Evolutionary conservation across 2,329 filamentous ascomycete species (phyloP), one percentile per base, ranked within the genome.

Genomic region (Incumbomyces delicatus): DNA sequence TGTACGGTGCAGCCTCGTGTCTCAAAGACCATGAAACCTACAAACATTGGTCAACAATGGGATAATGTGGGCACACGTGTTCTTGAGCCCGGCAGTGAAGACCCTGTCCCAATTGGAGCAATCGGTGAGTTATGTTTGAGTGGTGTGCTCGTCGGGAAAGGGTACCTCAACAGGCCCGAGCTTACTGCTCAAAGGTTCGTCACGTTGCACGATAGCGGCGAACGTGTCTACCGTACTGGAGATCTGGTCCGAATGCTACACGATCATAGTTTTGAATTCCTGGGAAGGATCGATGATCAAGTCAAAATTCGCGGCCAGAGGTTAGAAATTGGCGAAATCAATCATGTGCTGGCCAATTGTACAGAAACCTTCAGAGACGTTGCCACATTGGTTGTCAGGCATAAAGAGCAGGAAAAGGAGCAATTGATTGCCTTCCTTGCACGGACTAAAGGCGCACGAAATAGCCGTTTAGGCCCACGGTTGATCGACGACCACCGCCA

Each of bases 311-410:
- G 90, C 10, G 89, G 89, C 0, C 89, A 95, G 61, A 75, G 89
- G 12, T 74, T 96, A 1, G 90, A 96, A 59, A 83, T 94, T 50
- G 85, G 83, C 1, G 89, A 96, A 66, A 94, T 95, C 63, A 92
- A 94, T 56, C 81, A 89, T 41, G 78, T 84, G 7, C 87, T 95
- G 56, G 80, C 79, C 39, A 70, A 75, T 16, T 76, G 76, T 0
- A 72, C 78, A 0, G 52, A 63, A 0, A 67, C 67, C 1, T 66
- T 92, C 7, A 69, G 75, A 12, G 86, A 94, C 55, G 80, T 86
- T 0, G 80, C 80, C 2, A 94, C 88, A 0, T 67, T 94, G 12
- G 85, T 95, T 1, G 65, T 83, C 2, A 84, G 82, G 48, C 83
- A 87, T 57, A 72, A 69, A 0, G 77, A 75, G 5, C 81, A 85